A percentile compares a stretch with the other conserved stretches of the same genome.
phyloP scores from a whole-genome alignment of 2,329 filamentous ascomycete genomes.

The Colletotrichum kahawae region DNA sequence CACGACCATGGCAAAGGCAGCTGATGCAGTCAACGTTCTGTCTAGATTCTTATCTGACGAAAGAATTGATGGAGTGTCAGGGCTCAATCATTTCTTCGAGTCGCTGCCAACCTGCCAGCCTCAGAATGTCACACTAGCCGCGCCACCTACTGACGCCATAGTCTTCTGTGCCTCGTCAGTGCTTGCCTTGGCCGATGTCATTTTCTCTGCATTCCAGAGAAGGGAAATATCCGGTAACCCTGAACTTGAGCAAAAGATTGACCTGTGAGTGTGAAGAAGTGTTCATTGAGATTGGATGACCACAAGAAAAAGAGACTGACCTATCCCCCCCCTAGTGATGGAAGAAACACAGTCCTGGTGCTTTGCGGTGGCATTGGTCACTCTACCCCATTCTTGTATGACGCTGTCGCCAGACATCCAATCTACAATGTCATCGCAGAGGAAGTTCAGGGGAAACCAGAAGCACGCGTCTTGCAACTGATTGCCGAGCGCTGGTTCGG shows the following conservation, averaged over 20 bases:
- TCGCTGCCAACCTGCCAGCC: not conserved
- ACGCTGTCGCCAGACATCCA: conserved; percentile 38
- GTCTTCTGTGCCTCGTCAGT: conserved; percentile 20
- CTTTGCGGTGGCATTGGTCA: conserved; percentile 51
- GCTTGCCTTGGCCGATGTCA: conserved; percentile 4
- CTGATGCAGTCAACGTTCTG: conserved; percentile 4
- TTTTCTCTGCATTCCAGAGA: not conserved
- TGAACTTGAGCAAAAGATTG: not conserved
- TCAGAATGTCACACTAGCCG: not conserved
- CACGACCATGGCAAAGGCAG: not conserved
- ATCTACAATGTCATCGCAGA: conserved; percentile 29
- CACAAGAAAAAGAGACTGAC: not conserved
- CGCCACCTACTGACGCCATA: conserved; percentile 6
- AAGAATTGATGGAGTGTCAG: not conserved
- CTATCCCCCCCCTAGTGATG: not conserved
- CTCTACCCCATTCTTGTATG: conserved; percentile 46
- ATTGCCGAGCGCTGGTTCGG: conserved; percentile 37
- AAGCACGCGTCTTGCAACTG: conserved; percentile 41
- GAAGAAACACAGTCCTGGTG: conserved; percentile 30
- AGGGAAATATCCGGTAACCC: not conserved
- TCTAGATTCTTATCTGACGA: conserved; percentile 10
- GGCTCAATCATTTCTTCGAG: not conserved
- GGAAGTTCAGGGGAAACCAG: conserved; percentile 37
- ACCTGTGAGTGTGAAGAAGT: not conserved
- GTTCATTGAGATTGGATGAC: not conserved